phyloP scores from a whole-genome alignment of 2,329 filamentous ascomycete genomes.

The Fusarium sp. region DNA sequence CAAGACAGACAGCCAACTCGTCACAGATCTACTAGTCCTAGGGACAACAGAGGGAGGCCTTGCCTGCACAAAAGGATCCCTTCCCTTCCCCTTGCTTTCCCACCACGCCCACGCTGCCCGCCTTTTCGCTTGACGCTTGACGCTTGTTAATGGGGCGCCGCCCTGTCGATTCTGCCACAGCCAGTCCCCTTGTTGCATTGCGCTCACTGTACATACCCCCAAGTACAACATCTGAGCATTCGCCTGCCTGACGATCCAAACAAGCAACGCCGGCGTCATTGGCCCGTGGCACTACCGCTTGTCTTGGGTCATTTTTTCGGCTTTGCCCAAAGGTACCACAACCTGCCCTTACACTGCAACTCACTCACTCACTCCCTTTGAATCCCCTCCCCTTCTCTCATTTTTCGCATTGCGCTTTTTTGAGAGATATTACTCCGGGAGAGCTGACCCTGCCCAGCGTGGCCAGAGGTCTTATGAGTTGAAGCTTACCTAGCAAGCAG shows the following conservation, averaged over 20 bases:
- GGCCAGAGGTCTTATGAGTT: conserved; percentile 20
- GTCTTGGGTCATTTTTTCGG: conserved; percentile 26
- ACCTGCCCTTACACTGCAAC: conserved; percentile 29
- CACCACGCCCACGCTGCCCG: conserved; percentile 25
- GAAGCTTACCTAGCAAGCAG: conserved; percentile 30
- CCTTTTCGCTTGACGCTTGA: conserved; percentile 29
- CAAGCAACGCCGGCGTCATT: conserved; percentile 43
- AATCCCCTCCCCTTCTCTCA: conserved; percentile 7
- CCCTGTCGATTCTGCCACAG: conserved; percentile 31
- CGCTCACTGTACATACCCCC: conserved; percentile 22
- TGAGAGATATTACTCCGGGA: conserved; percentile 6
- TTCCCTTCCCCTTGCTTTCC: conserved; percentile 27
- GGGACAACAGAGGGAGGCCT: conserved; percentile 7
- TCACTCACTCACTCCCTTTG: conserved; percentile 21
- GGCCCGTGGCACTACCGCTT: conserved; percentile 39
- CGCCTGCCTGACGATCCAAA: conserved; percentile 44
- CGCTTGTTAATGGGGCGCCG: conserved; percentile 34
- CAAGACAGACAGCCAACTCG: neutral
- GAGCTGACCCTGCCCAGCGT: conserved; percentile 19
- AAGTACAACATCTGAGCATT: conserved; percentile 43
- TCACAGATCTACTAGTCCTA: conserved; percentile 10
- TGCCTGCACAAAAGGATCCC: conserved; percentile 15
- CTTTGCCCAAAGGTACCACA: conserved; percentile 20
- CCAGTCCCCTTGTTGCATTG: conserved; percentile 36
- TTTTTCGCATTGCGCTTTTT: conserved; percentile 11